Conservation (phyloP, 2,329 filamentous ascomycete species). For the Alternaria tenuissima region DNA sequence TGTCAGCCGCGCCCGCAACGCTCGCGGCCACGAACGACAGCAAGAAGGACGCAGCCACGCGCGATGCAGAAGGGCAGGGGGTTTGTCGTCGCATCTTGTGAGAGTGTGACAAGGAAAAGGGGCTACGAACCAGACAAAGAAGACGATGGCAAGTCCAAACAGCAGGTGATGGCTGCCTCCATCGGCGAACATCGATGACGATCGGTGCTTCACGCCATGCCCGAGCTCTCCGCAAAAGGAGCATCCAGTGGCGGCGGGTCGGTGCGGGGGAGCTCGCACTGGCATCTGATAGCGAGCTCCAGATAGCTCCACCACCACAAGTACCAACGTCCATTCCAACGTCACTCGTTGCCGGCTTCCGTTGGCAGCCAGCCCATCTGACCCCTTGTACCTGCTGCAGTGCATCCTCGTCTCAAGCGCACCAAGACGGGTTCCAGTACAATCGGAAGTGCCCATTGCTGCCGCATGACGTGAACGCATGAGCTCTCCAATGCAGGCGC, state of each 20-base stretch:
- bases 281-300: slow-evolving; percentile 12
- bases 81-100: slow-evolving; percentile 40
- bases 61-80: slow-evolving; percentile 63
- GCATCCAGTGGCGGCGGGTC: slow-evolving; percentile 2
- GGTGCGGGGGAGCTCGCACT: slow-evolving; percentile 13
- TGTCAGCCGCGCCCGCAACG: slow-evolving; percentile 51
- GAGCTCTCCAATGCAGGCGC: slow-evolving; percentile 40
- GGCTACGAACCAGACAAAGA: not conserved
- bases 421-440: slow-evolving; percentile 3
- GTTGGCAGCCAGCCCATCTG: not conserved
- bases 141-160: not conserved
- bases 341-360: slow-evolving; percentile 3
- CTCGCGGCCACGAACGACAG: slow-evolving; percentile 71
- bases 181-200: slow-evolving; percentile 20
- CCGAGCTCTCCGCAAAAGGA: not conserved
- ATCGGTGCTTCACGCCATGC: slow-evolving; percentile 14
- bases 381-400: not conserved
- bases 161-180: not conserved
- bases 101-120: not conserved
- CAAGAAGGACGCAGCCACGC: slow-evolving; percentile 69
- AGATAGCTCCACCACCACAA: not conserved
- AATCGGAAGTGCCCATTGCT: slow-evolving; percentile 6
- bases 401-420: not conserved
- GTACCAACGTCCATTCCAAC: not conserved
- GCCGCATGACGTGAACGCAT: slow-evolving; percentile 44